phyloP scores from a whole-genome alignment of 2,329 filamentous ascomycete species.

The Nannizzia gypsea region DNA sequence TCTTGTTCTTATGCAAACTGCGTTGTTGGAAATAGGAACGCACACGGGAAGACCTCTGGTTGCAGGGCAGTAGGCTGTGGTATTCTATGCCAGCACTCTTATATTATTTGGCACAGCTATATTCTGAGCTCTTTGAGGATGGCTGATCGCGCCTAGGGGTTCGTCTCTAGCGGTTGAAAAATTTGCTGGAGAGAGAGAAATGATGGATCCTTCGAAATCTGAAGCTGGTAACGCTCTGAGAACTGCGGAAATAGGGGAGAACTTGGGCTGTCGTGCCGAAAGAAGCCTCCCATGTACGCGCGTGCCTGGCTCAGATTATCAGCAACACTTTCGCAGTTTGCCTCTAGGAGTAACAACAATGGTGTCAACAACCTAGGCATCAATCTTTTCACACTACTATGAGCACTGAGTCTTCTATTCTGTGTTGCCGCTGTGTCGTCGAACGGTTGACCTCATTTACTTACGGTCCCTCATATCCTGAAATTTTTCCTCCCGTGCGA shows the following conservation, averaged over 20 bases:
- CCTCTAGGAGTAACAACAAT: neutral
- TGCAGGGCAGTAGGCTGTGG: neutral
- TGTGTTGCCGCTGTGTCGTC: neutral
- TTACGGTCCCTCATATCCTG: neutral
- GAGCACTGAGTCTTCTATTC: neutral
- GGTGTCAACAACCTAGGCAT: neutral
- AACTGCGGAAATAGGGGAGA: neutral
- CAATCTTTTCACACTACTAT: neutral
- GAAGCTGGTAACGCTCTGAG: no score
- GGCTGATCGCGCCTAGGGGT: neutral
- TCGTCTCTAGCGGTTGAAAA: neutral
- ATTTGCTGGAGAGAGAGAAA: neutral
- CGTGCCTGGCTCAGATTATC: constrained; percentile 1
- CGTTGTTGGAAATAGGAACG: neutral
- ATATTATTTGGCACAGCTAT: neutral
- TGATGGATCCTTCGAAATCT: neutral
- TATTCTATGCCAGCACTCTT: neutral
- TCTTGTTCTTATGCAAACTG: no score
- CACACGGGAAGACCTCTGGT: neutral
- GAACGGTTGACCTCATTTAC: neutral
- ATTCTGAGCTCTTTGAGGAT: neutral
- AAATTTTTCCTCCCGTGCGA: neutral
- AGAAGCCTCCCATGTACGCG: neutral
- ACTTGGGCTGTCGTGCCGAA: neutral
- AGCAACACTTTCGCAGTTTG: neutral